A percentile compares a stretch with the other conserved stretches of the same genome.
These are phyloP conservation scores for Lentinus brumalis DNA, from an alignment of 768 basidiomycete species.

Conservation along the genomic window DNA sequence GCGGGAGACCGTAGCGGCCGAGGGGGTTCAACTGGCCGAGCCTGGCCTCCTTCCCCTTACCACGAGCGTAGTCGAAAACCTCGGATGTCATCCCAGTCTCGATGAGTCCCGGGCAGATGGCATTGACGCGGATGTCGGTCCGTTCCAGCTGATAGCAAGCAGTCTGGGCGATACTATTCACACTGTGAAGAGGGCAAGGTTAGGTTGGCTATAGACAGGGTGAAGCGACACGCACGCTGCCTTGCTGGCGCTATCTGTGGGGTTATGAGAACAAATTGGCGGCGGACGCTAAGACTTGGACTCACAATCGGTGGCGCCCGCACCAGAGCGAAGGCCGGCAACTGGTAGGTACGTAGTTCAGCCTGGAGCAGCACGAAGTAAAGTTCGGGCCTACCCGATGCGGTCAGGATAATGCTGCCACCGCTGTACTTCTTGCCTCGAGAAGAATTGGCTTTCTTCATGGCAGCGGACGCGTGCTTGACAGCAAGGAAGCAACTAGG, in stretches of 20 bases:
- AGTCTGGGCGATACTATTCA: slow-evolving; percentile 87
- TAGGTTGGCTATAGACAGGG: neutral
- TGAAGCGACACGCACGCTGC: slow-evolving; percentile 65
- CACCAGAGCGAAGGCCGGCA: slow-evolving; percentile 82
- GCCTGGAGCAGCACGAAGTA: neutral
- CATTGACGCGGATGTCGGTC: slow-evolving; percentile 85
- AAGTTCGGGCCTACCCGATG: slow-evolving; percentile 58
- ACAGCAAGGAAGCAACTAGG: slow-evolving; percentile 85
- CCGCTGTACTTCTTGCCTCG: slow-evolving; percentile 68
- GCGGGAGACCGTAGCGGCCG: slow-evolving; percentile 77
- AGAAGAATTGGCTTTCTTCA: slow-evolving; percentile 67
- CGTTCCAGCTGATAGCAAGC: slow-evolving; percentile 77
- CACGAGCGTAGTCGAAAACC: slow-evolving; percentile 78
- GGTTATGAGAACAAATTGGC: neutral
- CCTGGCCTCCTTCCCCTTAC: slow-evolving; percentile 71
- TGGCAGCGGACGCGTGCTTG: slow-evolving; percentile 82
- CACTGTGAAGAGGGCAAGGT: slow-evolving; percentile 44
- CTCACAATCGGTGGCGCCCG: slow-evolving; percentile 81
- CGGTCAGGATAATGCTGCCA: slow-evolving; percentile 87
- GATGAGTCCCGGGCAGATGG: slow-evolving; percentile 89
- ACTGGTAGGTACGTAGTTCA: slow-evolving; percentile 42
- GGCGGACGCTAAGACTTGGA: neutral
- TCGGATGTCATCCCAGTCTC: slow-evolving; percentile 88
- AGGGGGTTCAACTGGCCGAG: slow-evolving; percentile 85
- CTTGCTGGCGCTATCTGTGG: slow-evolving; percentile 86